Evolutionary conservation across 257 asterid species (phyloP).

Genomic region (Apocynum venetum): DNA sequence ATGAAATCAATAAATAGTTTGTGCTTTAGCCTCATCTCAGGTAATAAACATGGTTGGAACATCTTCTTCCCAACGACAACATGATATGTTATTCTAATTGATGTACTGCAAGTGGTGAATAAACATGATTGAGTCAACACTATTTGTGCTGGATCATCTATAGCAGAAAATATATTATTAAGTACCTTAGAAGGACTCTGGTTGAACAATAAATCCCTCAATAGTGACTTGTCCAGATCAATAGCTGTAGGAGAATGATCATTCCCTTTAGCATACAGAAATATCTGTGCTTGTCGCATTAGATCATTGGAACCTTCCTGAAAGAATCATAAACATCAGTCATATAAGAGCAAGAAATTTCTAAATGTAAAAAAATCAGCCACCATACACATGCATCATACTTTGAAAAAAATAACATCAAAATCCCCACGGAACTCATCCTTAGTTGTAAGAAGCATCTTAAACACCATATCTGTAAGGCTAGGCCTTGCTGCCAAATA

Average conservation of each 20-base stretch:
- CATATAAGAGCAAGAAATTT: background rate
- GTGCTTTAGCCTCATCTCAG: background rate
- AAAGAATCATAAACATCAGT: slow-evolving; percentile 21
- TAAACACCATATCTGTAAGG: background rate
- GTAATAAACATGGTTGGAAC: background rate
- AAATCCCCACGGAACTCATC: background rate
- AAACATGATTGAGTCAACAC: background rate
- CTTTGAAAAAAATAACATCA: background rate
- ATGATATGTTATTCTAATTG: background rate
- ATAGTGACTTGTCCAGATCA: slow-evolving; percentile 69
- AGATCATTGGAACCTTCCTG: slow-evolving; percentile 82
- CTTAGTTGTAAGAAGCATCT: background rate
- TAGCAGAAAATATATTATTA: background rate
- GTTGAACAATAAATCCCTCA: slow-evolving; percentile 83
- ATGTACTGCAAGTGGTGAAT: background rate
- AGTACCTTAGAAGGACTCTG: slow-evolving; percentile 90
- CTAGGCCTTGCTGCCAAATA: background rate
- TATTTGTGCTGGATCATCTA: background rate
- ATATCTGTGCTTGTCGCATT: slow-evolving; percentile 80
- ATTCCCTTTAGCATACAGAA: slow-evolving; percentile 81
- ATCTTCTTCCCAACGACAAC: background rate
- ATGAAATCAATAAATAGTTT: background rate
- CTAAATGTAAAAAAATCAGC: background rate
- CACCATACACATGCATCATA: background rate
- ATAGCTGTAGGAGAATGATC: slow-evolving; percentile 83